phyloP scores from a whole-genome alignment of 352 stramenopile genomes.

The Achlya hypogyna region DNA sequence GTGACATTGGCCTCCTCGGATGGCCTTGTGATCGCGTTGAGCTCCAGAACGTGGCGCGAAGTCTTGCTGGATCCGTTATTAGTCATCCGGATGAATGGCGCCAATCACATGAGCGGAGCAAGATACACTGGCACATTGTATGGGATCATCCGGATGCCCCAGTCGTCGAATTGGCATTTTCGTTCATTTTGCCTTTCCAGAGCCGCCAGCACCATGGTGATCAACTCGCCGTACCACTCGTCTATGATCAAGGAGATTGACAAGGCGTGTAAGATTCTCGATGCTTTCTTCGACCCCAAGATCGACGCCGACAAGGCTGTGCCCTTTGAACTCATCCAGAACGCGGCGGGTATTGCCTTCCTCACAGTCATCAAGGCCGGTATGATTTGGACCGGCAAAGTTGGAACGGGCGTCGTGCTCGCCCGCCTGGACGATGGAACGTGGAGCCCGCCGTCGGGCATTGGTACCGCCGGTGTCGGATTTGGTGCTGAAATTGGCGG shows the following conservation, averaged over 20 bases:
- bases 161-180: not conserved
- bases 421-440: slow-evolving; percentile 66
- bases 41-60: too few species aligned
- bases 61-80: too few species aligned
- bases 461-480: slow-evolving; percentile 69
- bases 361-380: slow-evolving; percentile 81
- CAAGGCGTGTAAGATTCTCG: slow-evolving; percentile 75
- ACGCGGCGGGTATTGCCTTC: slow-evolving; percentile 66
- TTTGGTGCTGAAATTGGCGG: slow-evolving; percentile 78
- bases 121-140: not conserved
- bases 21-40: too few species aligned
- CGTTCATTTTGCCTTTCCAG: not conserved
- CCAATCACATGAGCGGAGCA: not conserved
- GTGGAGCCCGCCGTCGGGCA: slow-evolving; percentile 76
- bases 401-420: slow-evolving; percentile 77
- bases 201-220: slow-evolving; percentile 40
- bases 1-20: too few species aligned
- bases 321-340: slow-evolving; percentile 70
- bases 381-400: slow-evolving; percentile 75
- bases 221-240: slow-evolving; percentile 80
- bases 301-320: slow-evolving; percentile 65
- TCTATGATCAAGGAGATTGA: slow-evolving; percentile 82
- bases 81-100: not conserved
- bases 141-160: not conserved
- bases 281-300: slow-evolving; percentile 73